Base-by-base conservation (phyloP, 345 rosid genomes). In the Hibiscus mutabilis region DNA sequence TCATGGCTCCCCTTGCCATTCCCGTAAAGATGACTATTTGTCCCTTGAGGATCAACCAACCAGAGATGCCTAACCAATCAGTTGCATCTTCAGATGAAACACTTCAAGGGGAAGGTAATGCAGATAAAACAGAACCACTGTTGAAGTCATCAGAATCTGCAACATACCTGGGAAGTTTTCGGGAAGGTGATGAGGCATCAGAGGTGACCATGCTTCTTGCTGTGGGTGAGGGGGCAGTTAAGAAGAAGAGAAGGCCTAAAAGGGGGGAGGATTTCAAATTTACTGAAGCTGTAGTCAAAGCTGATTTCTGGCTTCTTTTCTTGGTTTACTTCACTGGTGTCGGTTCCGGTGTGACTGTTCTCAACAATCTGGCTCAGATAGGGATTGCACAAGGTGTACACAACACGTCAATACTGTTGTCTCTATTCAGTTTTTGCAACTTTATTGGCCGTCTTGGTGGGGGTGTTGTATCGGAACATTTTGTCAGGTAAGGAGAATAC, bases 301-400 rank as follows among this genome's bases (percentile, higher is more conserved):
- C 94, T 31, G 94, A 89, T 84, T 89, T 86, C 80, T 89, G 94
- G 94, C 89, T 87, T 59, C 89, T 89, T 72, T 89, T 84, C 80
- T 77, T 79, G 58, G 87, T 84, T 72, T 89, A 81, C 80, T 89
- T 89, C 73, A 79, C 77, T 7, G 91, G 91, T 71, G 91, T 87
- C 66, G 91, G 91, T 49, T 84, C 94, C 2, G 89, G 89, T 35
- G 86, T 87, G 21, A 89, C 91, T 0, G 87, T 87, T 67, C 88
- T 89, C 56, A 89, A 89, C 76, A 89, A 89, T 73, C 82, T 89
- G 42, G 91, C 91, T 5, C 89, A 89, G 80, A 87, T 89, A 14
- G 91, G 94, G 78, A 84, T 81, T 52, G 89, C 91, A 21, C 84
- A 74, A 60, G 91, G 85, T 14, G 81, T 75, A 27, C 82, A 84